Percentiles rank a stretch among this genome's conserved stretches.
These are phyloP conservation scores for Xylaria venustula DNA, from an alignment of 495 filamentous ascomycete genomes.

Conservation along the genomic window DNA sequence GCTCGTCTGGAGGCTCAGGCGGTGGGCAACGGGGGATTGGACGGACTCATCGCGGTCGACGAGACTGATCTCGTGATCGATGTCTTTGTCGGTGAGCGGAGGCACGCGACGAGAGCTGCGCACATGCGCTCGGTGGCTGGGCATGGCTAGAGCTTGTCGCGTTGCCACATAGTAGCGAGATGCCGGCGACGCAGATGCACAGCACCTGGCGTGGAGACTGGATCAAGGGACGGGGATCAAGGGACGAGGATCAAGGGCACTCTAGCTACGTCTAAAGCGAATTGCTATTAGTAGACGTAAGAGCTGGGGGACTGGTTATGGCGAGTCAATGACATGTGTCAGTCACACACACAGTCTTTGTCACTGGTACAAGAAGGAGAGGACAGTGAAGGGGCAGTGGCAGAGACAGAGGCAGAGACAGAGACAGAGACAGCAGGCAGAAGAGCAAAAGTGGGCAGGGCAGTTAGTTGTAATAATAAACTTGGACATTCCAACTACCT, in stretches of 20 bases:
- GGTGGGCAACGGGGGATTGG: conserved; percentile 21
- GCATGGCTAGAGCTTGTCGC: conserved; percentile 33
- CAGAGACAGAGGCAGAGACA: neutral
- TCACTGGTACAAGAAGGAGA: neutral
- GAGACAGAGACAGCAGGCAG: neutral
- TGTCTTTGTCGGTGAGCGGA: conserved; percentile 51
- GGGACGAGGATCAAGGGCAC: no score
- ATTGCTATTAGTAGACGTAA: neutral
- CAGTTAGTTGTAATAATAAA: no score
- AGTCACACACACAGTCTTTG: no score
- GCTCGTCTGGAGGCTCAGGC: conserved; percentile 1
- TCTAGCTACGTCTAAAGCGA: no score
- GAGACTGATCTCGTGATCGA: conserved; percentile 62
- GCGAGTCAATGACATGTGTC: neutral
- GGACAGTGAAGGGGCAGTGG: neutral
- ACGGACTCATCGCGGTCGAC: conserved; percentile 42
- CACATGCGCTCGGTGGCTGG: conserved; percentile 39
- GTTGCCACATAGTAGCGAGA: conserved; percentile 4
- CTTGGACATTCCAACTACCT: no score
- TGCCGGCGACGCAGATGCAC: conserved; percentile 5
- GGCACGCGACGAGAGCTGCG: conserved; percentile 48
- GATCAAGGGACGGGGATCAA: neutral
- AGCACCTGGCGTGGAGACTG: neutral
- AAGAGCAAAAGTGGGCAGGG: neutral
- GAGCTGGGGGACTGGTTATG: neutral